Percentiles rank a stretch among this genome's conserved stretches.
These are phyloP conservation scores for Saururus chinensis DNA, from an alignment of 164 flowering plant genomes.

Conservation along the genomic window DNA sequence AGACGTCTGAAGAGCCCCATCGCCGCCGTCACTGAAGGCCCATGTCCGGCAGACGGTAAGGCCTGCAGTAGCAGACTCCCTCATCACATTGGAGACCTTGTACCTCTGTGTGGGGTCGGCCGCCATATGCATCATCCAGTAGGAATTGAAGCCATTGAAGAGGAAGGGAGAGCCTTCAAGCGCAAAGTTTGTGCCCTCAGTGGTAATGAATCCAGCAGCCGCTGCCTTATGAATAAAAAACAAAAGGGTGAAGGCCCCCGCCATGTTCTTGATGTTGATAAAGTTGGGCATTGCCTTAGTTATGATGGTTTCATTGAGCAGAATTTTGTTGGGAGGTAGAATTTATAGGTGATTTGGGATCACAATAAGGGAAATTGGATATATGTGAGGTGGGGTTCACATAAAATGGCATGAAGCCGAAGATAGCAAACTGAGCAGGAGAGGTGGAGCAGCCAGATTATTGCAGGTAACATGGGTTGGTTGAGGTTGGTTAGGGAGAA, in stretches of 20 bases:
- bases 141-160: conserved; percentile 25
- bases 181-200: conserved; percentile 9
- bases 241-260: not conserved
- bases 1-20: conserved; percentile 15
- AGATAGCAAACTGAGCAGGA: not conserved
- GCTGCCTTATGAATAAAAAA: conserved; percentile 3
- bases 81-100: conserved; percentile 18
- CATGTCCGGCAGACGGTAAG: conserved; percentile 22
- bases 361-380: not conserved
- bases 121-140: conserved; percentile 29
- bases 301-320: too few relatives aligned
- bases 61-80: conserved; percentile 14
- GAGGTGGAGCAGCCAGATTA: not conserved
- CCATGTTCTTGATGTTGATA: not conserved
- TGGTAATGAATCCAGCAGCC: conserved; percentile 11
- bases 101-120: conserved; percentile 18
- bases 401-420: not conserved
- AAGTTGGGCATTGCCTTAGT: not conserved
- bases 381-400: not conserved
- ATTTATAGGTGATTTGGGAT: not conserved
- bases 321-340: too few relatives aligned
- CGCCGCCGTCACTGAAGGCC: conserved; percentile 26
- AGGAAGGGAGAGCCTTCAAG: conserved; percentile 20
- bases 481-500: not conserved
- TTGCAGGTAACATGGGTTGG: not conserved